Base-by-base conservation (phyloP, 192 early-diverging fungal species). In the Spinellus fusiger region DNA sequence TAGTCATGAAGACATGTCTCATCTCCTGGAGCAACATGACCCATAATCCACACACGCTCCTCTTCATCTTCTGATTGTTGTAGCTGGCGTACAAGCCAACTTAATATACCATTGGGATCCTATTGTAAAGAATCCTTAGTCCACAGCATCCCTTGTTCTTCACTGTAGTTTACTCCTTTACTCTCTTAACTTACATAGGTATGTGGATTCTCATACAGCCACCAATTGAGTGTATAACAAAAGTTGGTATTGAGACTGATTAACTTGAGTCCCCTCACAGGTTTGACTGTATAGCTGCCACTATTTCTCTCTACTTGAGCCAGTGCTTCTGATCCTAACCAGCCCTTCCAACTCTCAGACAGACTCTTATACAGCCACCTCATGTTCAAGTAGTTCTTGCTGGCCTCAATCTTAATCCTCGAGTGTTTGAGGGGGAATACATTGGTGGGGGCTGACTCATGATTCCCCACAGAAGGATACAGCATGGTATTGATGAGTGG, bases 171-270 rank as follows among this genome's bases (percentile, higher is more conserved):
- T n/a, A n/a, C n/a, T n/a, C n/a, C n/a, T n/a, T n/a, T n/a, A 22
- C 44, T 22, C 16, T 5, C 25, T 26, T 5, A 13, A 25, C 15
- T 62, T 54, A 53, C 61, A 33, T 71, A 66, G 20, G 69, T 59
- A 5, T 59, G 53, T 20, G 64, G 64, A 6, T 66, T 38, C 13
- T 65, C 66, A 61, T 79, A 74, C 8, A 80, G 64, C 72, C 78
- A 82, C 58, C 73, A 80, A 68, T 84, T 82, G 12, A 77, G n/a
- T 29, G 69, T 76, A 52, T 84, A 84, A 44, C 80, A 84, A 37
- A 80, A 84, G 65, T 82, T 84, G 48, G 76, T 84, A 56, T 84
- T 84, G 4, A 84, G 27, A 2, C 73, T 74, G 33, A 84, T 77
- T 25, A 84, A 59, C 18, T 74, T 71, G 7, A 84, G 44, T 0